Percentiles rank a stretch among this genome's conserved stretches.
Conservation (phyloP, 1,139 yeast species). For the Meyerozyma carpophila region DNA sequence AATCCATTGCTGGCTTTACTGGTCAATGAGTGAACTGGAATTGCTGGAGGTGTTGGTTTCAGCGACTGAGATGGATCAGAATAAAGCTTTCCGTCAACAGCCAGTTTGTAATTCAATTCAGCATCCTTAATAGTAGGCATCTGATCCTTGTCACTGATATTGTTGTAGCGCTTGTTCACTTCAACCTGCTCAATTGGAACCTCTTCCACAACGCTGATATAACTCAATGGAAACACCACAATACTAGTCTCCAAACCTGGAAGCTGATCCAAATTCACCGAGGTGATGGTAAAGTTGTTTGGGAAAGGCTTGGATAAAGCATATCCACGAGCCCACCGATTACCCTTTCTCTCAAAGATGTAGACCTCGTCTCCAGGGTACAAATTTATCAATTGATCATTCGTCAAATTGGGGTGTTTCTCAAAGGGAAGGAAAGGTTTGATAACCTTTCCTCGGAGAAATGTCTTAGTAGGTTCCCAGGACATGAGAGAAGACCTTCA, state of each 20-base stretch:
- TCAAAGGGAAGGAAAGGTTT: slow-evolving; percentile 61
- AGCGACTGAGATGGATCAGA: slow-evolving; percentile 1
- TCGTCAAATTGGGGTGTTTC: slow-evolving; percentile 36
- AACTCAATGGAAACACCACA: slow-evolving; percentile 58
- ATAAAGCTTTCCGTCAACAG: slow-evolving; percentile 19
- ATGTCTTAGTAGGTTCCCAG: slow-evolving; percentile 37
- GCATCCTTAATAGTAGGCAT: slow-evolving; percentile 45
- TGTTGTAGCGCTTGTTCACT: slow-evolving; percentile 28
- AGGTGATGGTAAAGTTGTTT: slow-evolving; percentile 57
- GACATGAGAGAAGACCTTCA: slow-evolving; percentile 9
- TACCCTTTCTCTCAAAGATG: slow-evolving; percentile 61
- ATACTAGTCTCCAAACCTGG: slow-evolving; percentile 50
- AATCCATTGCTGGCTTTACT: slow-evolving; percentile 34
- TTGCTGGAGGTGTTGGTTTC: slow-evolving; percentile 12
- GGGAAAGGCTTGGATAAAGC: slow-evolving; percentile 60
- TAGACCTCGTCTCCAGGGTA: slow-evolving; percentile 81
- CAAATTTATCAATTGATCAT: slow-evolving; percentile 45
- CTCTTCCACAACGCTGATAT: slow-evolving; percentile 34
- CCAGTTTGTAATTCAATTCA: slow-evolving; percentile 31
- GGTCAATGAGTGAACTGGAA: slow-evolving; percentile 41
- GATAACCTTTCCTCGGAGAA: slow-evolving; percentile 47
- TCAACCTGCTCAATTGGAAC: slow-evolving; percentile 23
- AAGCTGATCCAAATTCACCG: slow-evolving; percentile 56
- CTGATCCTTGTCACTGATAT: slow-evolving; percentile 23
- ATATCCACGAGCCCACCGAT: slow-evolving; percentile 80